phyloP scores from a whole-genome alignment of 2,329 filamentous ascomycete genomes.

The Aspergillus cejpii region DNA sequence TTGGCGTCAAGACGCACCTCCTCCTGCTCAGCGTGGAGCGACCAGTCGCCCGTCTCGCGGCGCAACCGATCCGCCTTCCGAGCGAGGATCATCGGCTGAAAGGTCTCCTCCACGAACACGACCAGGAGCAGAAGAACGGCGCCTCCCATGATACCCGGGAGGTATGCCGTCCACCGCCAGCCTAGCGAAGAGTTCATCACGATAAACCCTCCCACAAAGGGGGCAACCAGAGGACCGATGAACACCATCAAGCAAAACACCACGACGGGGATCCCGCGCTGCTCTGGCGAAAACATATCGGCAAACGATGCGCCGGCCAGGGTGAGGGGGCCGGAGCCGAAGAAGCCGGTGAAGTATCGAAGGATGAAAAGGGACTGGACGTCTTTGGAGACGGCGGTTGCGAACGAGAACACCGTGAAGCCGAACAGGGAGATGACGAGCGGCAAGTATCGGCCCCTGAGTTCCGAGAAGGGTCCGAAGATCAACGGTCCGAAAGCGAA shows the following conservation, averaged over 20 bases:
- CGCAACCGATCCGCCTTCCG: slow-evolving; percentile 31
- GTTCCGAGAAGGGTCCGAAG: slow-evolving; percentile 14
- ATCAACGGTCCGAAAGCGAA: neutral
- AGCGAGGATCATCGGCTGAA: slow-evolving; percentile 31
- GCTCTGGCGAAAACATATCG: slow-evolving; percentile 14
- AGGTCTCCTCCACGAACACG: slow-evolving; percentile 31
- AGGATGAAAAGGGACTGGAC: slow-evolving; percentile 32
- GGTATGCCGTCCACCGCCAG: slow-evolving; percentile 39
- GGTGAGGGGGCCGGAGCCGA: slow-evolving; percentile 35
- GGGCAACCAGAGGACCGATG: slow-evolving; percentile 35
- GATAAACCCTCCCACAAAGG: slow-evolving; percentile 36
- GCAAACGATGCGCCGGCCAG: slow-evolving; percentile 35
- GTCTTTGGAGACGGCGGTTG: slow-evolving; percentile 35
- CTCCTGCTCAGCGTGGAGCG: slow-evolving; percentile 27
- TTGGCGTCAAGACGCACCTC: neutral
- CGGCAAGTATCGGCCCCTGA: slow-evolving; percentile 38
- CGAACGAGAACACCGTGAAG: slow-evolving; percentile 41
- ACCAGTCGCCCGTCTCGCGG: slow-evolving; percentile 29
- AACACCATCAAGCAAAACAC: slow-evolving; percentile 37
- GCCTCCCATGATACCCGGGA: slow-evolving; percentile 35
- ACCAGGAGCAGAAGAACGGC: slow-evolving; percentile 10
- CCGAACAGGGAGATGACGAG: slow-evolving; percentile 36
- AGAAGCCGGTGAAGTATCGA: slow-evolving; percentile 40
- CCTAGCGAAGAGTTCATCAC: slow-evolving; percentile 27
- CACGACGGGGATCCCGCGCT: slow-evolving; percentile 23